Conservation (phyloP, 1,284 basidiomycete genomes). For the Trichosporon sp. region DNA sequence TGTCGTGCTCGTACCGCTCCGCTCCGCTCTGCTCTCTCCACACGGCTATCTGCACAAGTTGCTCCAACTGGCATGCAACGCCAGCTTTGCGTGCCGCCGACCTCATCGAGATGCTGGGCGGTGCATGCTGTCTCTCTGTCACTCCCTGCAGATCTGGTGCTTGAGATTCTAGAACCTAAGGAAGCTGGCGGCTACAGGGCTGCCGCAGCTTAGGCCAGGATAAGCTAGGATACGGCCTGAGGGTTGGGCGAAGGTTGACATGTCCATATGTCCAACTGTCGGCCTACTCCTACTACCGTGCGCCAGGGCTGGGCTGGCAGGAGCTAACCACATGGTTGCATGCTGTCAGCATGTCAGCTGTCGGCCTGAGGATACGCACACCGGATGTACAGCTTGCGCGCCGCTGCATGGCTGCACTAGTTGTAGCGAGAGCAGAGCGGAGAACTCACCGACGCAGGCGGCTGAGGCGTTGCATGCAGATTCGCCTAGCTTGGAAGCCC, state of each 20-base stretch:
- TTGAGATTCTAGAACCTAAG: background rate
- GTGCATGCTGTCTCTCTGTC: background rate
- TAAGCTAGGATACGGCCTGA: background rate
- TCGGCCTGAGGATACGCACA: too few species aligned
- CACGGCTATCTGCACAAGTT: too few species aligned
- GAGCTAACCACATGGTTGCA: too few species aligned
- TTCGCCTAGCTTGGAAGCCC: too few species aligned
- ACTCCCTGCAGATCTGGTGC: background rate
- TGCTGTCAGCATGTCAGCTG: too few species aligned
- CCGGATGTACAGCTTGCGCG: too few species aligned
- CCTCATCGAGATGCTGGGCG: background rate
- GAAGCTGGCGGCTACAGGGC: background rate
- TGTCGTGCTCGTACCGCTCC: background rate
- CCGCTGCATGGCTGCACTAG: too few species aligned
- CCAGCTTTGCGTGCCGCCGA: background rate
- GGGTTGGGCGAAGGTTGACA: background rate
- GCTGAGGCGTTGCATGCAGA: too few species aligned
- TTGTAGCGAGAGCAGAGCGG: too few species aligned
- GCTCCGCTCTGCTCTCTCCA: too few species aligned
- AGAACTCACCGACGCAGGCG: too few species aligned
- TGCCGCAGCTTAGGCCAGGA: background rate
- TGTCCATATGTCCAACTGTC: background rate
- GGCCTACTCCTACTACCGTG: too few species aligned
- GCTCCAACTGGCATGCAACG: background rate
- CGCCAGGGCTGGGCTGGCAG: background rate